Percentiles rank a stretch among this genome's conserved stretches.
Conservation (phyloP, 2,329 filamentous ascomycete species). For the Penicillium sp. region DNA sequence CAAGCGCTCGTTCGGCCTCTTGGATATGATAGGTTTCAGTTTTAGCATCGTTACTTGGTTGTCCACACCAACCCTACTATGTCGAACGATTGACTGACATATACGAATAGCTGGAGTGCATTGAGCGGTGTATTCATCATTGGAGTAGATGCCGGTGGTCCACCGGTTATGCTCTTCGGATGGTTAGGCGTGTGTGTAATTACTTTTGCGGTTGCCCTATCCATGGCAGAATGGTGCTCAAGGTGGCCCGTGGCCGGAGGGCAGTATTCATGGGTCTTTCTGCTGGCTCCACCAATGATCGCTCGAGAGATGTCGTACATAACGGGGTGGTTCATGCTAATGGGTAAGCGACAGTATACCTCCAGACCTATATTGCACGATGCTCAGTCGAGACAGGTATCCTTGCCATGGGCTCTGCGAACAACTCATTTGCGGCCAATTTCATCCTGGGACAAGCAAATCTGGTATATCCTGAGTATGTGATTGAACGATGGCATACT, state of each 20-base stretch:
- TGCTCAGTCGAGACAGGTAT: too few species aligned
- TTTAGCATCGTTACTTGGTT: too few species aligned
- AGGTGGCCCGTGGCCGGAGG: constrained; percentile 48
- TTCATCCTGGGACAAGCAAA: constrained; percentile 49
- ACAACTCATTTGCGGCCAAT: constrained; percentile 47
- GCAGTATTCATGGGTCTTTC: constrained; percentile 49
- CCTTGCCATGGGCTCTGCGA: constrained; percentile 45
- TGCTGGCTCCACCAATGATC: constrained; percentile 43
- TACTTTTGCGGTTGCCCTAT: constrained; percentile 45
- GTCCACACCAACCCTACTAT: too few species aligned
- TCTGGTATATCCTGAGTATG: constrained; percentile 43
- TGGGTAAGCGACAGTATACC: too few species aligned
- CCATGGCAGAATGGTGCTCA: constrained; percentile 50
- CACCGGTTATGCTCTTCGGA: constrained; percentile 50
- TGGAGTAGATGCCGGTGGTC: constrained; percentile 46
- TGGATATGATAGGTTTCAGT: too few species aligned
- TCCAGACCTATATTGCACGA: too few species aligned
- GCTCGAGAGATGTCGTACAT: constrained; percentile 36
- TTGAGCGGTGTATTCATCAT: constrained; percentile 47
- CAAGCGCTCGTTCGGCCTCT: too few species aligned
- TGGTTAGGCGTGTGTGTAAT: constrained; percentile 47
- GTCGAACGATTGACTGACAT: too few species aligned
- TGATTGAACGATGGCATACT: constrained; percentile 49
- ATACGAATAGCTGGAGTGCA: constrained; percentile 47
- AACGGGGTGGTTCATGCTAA: constrained; percentile 42